phyloP scores from a whole-genome alignment of 345 rosid species.

The Eutrema yunnanense region DNA sequence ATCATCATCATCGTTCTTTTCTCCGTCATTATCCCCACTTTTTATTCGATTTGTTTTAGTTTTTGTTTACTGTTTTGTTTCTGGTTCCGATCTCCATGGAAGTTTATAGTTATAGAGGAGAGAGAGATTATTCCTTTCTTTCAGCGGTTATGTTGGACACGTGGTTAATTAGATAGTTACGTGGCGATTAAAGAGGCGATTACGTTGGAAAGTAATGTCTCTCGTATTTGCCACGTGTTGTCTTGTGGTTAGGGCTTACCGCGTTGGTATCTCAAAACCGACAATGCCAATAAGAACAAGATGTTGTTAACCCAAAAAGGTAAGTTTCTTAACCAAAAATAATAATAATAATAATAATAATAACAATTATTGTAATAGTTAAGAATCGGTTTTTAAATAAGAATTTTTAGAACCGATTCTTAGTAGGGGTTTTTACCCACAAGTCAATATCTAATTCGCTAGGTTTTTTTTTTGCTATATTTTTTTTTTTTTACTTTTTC shows the following conservation, averaged over 20 bases:
- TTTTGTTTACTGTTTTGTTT: neutral
- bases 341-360: too few relatives aligned
- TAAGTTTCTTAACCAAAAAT: too few relatives aligned
- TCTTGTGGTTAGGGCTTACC: conserved; percentile 5
- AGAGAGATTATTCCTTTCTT: neutral
- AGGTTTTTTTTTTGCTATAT: too few relatives aligned
- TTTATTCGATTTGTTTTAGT: neutral
- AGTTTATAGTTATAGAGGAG: neutral
- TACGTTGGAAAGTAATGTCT: neutral
- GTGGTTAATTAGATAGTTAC: conserved; percentile 13
- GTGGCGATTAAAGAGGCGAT: conserved; percentile 13
- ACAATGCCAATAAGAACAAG: too few relatives aligned
- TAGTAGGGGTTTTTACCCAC: too few relatives aligned
- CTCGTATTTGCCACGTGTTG: conserved; percentile 21
- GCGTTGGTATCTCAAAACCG: neutral
- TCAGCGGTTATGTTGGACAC: conserved; percentile 17
- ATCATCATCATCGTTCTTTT: conserved; percentile 13
- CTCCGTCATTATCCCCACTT: conserved; percentile 13
- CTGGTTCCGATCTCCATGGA: conserved; percentile 15
- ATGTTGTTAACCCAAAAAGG: too few relatives aligned
- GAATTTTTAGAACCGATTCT: too few relatives aligned
- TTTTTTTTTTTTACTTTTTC: too few relatives aligned
- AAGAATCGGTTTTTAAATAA: too few relatives aligned
- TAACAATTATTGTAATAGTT: too few relatives aligned
- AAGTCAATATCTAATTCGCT: too few relatives aligned